Base-by-base conservation (phyloP, 2,329 filamentous ascomycete genomes). In the Chaetomiaceae sp. region DNA sequence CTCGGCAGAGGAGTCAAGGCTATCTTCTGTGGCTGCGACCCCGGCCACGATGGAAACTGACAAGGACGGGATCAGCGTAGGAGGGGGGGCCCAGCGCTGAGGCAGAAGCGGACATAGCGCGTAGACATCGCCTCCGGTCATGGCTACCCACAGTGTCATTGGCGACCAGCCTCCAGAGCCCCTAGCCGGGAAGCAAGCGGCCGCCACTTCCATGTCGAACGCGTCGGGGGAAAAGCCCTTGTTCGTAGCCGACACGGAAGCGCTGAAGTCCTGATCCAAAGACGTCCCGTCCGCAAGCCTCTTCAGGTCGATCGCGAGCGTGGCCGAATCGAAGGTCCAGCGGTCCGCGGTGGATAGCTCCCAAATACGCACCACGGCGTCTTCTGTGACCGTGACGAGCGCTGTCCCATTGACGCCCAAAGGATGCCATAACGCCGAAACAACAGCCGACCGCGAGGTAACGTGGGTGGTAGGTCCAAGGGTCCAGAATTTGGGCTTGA, bases 91-190 rank as follows among this genome's bases (percentile, higher is more conserved):
- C 90, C 92, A 97, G 62, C 86, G 89, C 47, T 84, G 84, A 0
- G 94, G 94, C 29, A 99, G 75, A 36, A 99, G 77, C 1, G 94
- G 94, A 66, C 91, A 96, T 8, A 99, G 75, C 1, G 92, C 91
- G 65, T 99, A 99, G 5, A 97, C 80, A 65, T 96, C 91, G 3
- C 94, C 94, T 55, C 90, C 87, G 33, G 84, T 83, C 87, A 96
- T 99, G n/a, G 91, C 90, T 47, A 97, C 75, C 89, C 92, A 99
- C 10, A 99, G 76, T 0, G 94, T 97, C 88, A 96, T 96, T 9
- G 91, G 84, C 7, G 90, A 88, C 94, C 94, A 99, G 49, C 90
- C 90, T 13, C 90, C 92, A 6, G 81, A 80, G 32, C 75, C 76
- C 58, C 78, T 76, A 11, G 74, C 74, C 32, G 79, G 75, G 72